These are phyloP conservation scores for Cutaneotrichosporon arboriforme DNA, from an alignment of 1,284 basidiomycete species.

Conservation along the genomic window DNA sequence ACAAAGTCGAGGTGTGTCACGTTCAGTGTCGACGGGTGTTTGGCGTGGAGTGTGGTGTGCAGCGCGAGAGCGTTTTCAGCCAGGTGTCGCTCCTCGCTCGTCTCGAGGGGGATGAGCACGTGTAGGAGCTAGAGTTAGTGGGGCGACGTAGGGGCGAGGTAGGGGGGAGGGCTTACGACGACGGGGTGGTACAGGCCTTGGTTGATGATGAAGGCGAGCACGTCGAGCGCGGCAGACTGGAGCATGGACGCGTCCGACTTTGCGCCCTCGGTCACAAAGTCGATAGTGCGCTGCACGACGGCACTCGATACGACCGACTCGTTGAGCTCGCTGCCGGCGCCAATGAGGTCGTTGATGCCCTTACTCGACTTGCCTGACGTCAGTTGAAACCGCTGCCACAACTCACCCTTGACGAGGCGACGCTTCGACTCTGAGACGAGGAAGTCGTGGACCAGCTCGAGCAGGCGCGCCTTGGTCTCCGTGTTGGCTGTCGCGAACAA, in stretches of 20 bases:
- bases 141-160: conserved; percentile 51
- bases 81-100: conserved; percentile 60
- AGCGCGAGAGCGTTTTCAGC: conserved; percentile 71
- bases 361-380: conserved; percentile 32
- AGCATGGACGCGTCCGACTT: conserved; percentile 64
- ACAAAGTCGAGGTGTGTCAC: conserved; percentile 76
- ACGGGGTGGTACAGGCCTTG: conserved; percentile 89
- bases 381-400: not conserved
- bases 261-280: conserved; percentile 73
- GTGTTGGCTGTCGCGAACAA: conserved; percentile 69
- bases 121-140: conserved; percentile 66
- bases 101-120: conserved; percentile 87
- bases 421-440: conserved; percentile 65
- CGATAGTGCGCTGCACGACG: conserved; percentile 84
- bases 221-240: conserved; percentile 81
- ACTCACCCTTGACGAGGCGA: conserved; percentile 50
- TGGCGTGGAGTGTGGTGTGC: conserved; percentile 75
- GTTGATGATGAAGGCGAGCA: conserved; percentile 83
- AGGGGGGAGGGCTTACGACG: conserved; percentile 51
- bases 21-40: conserved; percentile 84
- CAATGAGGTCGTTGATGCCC: conserved; percentile 89
- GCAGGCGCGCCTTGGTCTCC: conserved; percentile 65
- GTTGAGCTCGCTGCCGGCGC: conserved; percentile 87
- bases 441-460: conserved; percentile 88
- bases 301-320: conserved; percentile 93